Conservation (phyloP, 2,329 filamentous ascomycete species). For the Talaromyces funiculosus region DNA sequence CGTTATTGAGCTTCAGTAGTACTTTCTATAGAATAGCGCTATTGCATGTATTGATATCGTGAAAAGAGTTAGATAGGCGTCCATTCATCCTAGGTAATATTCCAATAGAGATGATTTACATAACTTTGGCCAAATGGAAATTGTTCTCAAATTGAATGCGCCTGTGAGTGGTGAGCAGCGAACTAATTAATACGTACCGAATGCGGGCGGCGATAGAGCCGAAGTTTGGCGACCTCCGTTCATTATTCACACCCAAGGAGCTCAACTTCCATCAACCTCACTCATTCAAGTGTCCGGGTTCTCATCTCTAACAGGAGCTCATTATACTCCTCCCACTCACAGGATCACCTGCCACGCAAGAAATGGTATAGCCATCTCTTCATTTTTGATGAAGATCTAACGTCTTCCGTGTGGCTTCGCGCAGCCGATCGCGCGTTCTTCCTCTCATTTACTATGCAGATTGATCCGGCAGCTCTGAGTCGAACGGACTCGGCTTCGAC, state of each 20-base stretch:
- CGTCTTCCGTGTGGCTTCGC: constrained; percentile 32
- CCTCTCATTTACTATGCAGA: constrained; percentile 37
- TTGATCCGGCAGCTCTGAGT: constrained; percentile 41
- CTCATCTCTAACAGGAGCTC: constrained; percentile 20
- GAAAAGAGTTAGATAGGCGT: background rate
- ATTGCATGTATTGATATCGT: background rate
- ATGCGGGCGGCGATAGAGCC: constrained; percentile 15
- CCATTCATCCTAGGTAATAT: background rate
- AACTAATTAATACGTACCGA: constrained; percentile 4
- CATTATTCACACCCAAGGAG: constrained; percentile 15
- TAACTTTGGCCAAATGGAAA: background rate
- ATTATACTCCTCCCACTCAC: background rate
- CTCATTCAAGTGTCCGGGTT: constrained; percentile 21
- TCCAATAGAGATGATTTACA: background rate
- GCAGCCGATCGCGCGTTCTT: constrained; percentile 33
- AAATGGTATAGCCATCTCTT: constrained; percentile 1
- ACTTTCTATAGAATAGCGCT: background rate
- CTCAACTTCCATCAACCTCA: constrained; percentile 12
- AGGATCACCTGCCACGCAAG: background rate
- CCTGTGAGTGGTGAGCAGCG: background rate
- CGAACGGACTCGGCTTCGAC: constrained; percentile 36
- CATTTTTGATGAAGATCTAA: constrained; percentile 34
- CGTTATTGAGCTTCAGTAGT: constrained; percentile 50
- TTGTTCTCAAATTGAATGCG: background rate
- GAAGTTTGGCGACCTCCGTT: constrained; percentile 21